phyloP scores from a whole-genome alignment of 768 basidiomycete species.

The Macrolepiota albuminosa region DNA sequence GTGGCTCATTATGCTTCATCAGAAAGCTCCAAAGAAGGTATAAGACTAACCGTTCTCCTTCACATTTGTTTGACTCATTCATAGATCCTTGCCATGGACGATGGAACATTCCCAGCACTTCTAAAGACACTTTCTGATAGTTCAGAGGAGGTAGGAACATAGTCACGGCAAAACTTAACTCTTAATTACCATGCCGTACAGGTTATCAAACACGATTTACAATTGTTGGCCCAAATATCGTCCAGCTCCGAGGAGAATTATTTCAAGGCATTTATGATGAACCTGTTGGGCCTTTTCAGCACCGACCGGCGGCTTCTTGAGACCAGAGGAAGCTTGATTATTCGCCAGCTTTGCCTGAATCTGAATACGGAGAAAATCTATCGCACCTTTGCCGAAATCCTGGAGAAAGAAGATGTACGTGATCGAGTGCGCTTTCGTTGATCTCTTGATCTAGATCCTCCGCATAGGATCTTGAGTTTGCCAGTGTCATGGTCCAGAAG shows the following conservation, averaged over 20 bases:
- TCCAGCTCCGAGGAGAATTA: constrained; percentile 93
- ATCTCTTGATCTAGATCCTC: constrained; percentile 1
- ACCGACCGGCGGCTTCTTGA: constrained; percentile 90
- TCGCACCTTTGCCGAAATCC: constrained; percentile 90
- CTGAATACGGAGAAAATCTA: constrained; percentile 96
- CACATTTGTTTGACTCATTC: neutral
- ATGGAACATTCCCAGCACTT: constrained; percentile 93
- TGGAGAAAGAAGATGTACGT: constrained; percentile 95
- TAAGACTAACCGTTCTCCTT: neutral
- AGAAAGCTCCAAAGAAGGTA: constrained; percentile 95
- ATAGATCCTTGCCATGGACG: constrained; percentile 93
- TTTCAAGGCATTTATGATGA: constrained; percentile 94
- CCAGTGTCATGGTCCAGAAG: constrained; percentile 96
- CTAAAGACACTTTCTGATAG: constrained; percentile 95
- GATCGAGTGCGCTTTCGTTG: neutral
- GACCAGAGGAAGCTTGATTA: constrained; percentile 90
- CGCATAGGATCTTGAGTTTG: constrained; percentile 89
- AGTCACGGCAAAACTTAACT: neutral
- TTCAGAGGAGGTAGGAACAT: constrained; percentile 75
- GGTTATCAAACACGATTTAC: constrained; percentile 96
- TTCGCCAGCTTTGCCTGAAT: constrained; percentile 89
- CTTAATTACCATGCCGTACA: constrained; percentile 19
- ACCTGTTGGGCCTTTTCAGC: constrained; percentile 90
- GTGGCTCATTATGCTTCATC: constrained; percentile 98
- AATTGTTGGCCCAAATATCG: constrained; percentile 94